These are phyloP conservation scores for Phaeosphaeriaceae sp. DNA, from an alignment of 2,329 filamentous ascomycete genomes.

Conservation along the genomic window DNA sequence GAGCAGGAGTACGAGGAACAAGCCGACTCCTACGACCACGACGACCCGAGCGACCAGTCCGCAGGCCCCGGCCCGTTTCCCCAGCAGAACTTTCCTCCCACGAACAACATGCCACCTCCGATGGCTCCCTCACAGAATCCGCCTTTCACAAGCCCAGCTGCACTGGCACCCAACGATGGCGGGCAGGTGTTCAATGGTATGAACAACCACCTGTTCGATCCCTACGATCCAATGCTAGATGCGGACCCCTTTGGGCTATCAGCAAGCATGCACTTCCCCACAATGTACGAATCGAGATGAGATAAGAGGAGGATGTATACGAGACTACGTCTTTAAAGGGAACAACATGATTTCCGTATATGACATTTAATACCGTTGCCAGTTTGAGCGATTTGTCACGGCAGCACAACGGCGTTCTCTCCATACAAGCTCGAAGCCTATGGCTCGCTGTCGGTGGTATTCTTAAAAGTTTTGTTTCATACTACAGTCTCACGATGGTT, in stretches of 20 bases:
- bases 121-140: conserved; percentile 48
- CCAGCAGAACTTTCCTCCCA: conserved; percentile 60
- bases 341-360: conserved; percentile 1
- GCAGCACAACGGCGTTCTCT: conserved; percentile 36
- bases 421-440: conserved; percentile 8
- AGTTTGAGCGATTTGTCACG: conserved; percentile 28
- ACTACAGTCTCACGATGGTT: neutral
- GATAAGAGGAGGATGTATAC: conserved; percentile 11
- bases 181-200: conserved; percentile 52
- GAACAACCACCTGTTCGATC: conserved; percentile 66
- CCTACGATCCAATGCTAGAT: conserved; percentile 87
- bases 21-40: conserved; percentile 86
- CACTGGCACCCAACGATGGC: conserved; percentile 43
- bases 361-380: conserved; percentile 33
- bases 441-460: conserved; percentile 19
- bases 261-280: conserved; percentile 94
- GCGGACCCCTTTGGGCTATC: conserved; percentile 93
- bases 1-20: conserved; percentile 97
- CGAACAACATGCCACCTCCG: conserved; percentile 49
- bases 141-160: conserved; percentile 42
- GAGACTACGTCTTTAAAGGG: conserved; percentile 5
- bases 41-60: conserved; percentile 71
- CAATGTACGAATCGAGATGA: conserved; percentile 66
- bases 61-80: conserved; percentile 74
- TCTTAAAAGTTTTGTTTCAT: conserved; percentile 33